Conservation (phyloP, 257 asterid genomes). For the Gynochthodes officinalis region DNA sequence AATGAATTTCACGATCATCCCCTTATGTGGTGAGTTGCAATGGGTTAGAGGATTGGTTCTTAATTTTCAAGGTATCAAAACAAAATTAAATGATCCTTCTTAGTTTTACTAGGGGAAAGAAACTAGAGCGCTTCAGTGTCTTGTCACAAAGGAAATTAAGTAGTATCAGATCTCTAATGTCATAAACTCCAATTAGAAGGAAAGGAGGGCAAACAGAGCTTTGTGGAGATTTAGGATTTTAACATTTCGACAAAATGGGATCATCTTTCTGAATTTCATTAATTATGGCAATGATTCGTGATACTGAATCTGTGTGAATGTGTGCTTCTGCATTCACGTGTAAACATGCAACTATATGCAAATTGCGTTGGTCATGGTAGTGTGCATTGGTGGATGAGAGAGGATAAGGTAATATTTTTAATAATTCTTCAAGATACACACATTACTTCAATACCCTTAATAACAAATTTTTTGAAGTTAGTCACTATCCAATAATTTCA, state of each 20-base stretch:
- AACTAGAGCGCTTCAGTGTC: no score
- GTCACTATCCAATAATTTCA: background rate
- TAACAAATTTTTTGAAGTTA: background rate
- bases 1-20: no score
- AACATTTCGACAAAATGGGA: no score
- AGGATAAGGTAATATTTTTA: no score
- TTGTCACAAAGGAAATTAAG: background rate
- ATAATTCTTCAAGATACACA: no score
- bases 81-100: no score
- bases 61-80: no score
- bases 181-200: background rate
- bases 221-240: background rate
- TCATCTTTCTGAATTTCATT: no score
- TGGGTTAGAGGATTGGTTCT: background rate
- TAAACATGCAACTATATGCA: background rate
- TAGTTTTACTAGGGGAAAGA: no score
- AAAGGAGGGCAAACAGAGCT: background rate
- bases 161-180: background rate
- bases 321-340: background rate
- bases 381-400: no score
- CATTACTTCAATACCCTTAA: background rate
- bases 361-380: background rate
- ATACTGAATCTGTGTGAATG: no score
- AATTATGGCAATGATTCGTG: no score
- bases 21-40: background rate